Evolutionary conservation across 495 filamentous ascomycete species (phyloP), one percentile per base, ranked within the genome.

Genomic region (Penicillium argentinense): DNA sequence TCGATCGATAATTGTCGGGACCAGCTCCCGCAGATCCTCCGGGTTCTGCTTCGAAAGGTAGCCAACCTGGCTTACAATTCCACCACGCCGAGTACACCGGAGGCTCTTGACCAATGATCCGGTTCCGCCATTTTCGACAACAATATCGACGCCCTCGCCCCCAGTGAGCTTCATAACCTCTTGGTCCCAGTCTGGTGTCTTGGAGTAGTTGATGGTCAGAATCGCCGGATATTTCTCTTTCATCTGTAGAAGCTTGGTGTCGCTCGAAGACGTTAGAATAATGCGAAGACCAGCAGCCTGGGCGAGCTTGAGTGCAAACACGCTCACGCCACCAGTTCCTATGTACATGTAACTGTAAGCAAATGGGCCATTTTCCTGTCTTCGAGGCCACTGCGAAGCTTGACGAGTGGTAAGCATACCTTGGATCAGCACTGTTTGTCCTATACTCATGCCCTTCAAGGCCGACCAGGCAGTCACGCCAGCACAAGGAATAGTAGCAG

Each of bases 381-480:
- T 14, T 3, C 13, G 12, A 9, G 9, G 17, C 13, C 28, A 5
- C 9, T 5, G 12, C 3, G 3, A 6, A 7, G 13, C 12, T 3
- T n/a, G 13, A 4, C 16, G 57, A 14, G 29, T 6, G 3, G 29
- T 18, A 9, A 23, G 13, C 38, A 13, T 14, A 40, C 67, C 69
- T 60, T 74, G 69, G 36, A 74, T 60, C 38, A 74, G 51, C 16
- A 72, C 66, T n/a, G 44, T 71, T 38, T 63, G 41, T 3, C 70
- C 70, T 18, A 64, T 62, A 11, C 52, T 48, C 16, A 62, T 40
- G 0, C 54, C 61, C 38, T 61, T 60, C 42, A 74, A 41, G 9
- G 66, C 67, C 22, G 58, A 44, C 68, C 70, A 74, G 9, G 70
- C 70, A 8, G 71, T 72, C 1, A 66, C 54, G 0, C 68, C 71